Base-by-base conservation (phyloP, 495 filamentous ascomycete genomes). In the Xylaria palmicola region DNA sequence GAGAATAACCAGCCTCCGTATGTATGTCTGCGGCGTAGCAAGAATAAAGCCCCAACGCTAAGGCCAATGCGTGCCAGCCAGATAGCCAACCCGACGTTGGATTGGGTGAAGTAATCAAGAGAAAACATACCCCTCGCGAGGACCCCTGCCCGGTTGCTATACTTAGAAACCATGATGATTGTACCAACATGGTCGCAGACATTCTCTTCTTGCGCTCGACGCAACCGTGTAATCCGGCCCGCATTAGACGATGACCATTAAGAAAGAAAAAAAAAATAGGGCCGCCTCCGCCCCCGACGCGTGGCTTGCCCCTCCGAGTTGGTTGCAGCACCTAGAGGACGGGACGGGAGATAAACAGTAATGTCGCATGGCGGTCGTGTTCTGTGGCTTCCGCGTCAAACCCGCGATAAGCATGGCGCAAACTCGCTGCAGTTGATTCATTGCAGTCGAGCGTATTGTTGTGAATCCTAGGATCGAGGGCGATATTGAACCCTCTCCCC, bases 11-110 rank as follows among this genome's bases (percentile, higher is more conserved):
- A 48, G 4, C n/a, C 22, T 47, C 22, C 9, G n/a, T 24, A 57
- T 44, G 55, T 22, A 4, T 5, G 55, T 2, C 41, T 58, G 55
- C 55, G 55, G 55, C 55, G 43, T 49, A 58, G 55, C 55, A 58
- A n/a, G n/a, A 20, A 37, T 30, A 44, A 44, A 56, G 34, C 37
- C 53, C 39, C 39, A 44, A 27, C 5, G 4, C 15, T 26, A n/a
- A 2, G 30, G 0, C n/a, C 24, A 40, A 29, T 41, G 27, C 52
- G 22, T 44, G 41, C 19, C 22, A 20, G 41, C 41, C 22, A 44
- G 41, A 26, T 34, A 32, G 20, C 5, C 7, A 36, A n/a, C 9
- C 39, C 51, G 53, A 56, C 37, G 53, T 56, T 44, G 53, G 32
- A 56, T 56, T 39, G 53, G 30, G 39, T 40, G 53, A 43, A 56